Evolutionary conservation across 306 rosid species (phyloP).

Genomic region (Parietaria judaica): DNA sequence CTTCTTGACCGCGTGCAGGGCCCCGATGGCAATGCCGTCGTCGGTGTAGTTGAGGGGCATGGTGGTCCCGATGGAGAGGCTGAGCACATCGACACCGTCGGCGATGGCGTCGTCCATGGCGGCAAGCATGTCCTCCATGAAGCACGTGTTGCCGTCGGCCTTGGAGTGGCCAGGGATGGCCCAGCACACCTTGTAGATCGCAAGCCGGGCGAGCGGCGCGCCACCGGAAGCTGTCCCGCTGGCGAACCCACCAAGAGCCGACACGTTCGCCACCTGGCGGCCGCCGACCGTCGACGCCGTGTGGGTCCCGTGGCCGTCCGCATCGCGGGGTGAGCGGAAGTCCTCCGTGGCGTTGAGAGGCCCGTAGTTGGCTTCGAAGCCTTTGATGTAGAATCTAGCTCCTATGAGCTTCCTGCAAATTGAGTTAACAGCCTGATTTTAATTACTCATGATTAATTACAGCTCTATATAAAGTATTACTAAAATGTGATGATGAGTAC

Average conservation of each 20-base stretch:
- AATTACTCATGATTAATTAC: too few relatives aligned
- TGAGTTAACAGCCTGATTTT: too few relatives aligned
- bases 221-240: slow-evolving; percentile 72
- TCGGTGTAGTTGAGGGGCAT: slow-evolving; percentile 34
- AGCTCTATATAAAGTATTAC: too few relatives aligned
- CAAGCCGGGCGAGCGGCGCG: slow-evolving; percentile 59
- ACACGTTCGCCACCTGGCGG: slow-evolving; percentile 29
- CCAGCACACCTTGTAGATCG: slow-evolving; percentile 97
- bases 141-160: slow-evolving; percentile 51
- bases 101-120: slow-evolving; percentile 88
- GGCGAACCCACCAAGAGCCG: slow-evolving; percentile 68
- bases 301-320: slow-evolving; percentile 89
- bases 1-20: slow-evolving; percentile 56
- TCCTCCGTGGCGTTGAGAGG: slow-evolving; percentile 48
- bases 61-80: slow-evolving; percentile 52
- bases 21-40: slow-evolving; percentile 55
- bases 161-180: slow-evolving; percentile 54
- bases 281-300: slow-evolving; percentile 83
- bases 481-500: too few relatives aligned
- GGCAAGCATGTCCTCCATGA: slow-evolving; percentile 59
- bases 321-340: slow-evolving; percentile 68
- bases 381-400: slow-evolving; percentile 64
- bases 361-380: slow-evolving; percentile 45
- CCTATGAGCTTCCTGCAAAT: slow-evolving; percentile 65
- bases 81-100: slow-evolving; percentile 72